Evolutionary conservation across 495 filamentous ascomycete genomes (phyloP), one percentile per base, ranked within the genome.

Genomic region (Amniculicola lignicola): DNA sequence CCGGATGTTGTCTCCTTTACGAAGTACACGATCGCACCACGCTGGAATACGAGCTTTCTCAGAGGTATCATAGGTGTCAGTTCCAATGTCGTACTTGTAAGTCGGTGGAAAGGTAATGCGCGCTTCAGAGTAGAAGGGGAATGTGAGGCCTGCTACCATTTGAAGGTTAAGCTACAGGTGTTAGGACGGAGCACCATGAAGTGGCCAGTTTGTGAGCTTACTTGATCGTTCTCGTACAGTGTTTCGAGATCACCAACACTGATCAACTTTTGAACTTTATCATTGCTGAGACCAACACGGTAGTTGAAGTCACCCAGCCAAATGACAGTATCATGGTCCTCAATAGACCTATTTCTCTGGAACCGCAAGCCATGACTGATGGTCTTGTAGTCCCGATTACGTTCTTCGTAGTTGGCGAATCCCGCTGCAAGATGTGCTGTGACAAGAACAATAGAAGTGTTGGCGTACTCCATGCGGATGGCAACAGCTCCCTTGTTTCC

Each of bases 251-350:
- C 84, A 12, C 77, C 74, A 36, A 79, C 75, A 42, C 80, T 75
- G 40, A 95, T 79, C 21, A 94, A 75, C 46, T 84, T 81, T 57
- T 86, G 84, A 18, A 90, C 89, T 56, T 76, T 84, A 35, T 95
- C 90, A 60, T 90, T 82, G 18, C 77, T 79, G 48, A 96, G 75
- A 2, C 90, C 94, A 62, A 99, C 95, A 23, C 93, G 84, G 72
- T 99, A 99, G 64, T 99, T 99, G 74, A 99, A 99, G 70, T 99
- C 93, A 6, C 93, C 93, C 38, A 96, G 77, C 94, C 94, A 99
- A 54, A 99, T 87, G n/a, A 97, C 83, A 21, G 82, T 84, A 67
- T 96, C 88, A 66, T 99, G 93, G 67, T 95, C 85, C 52, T 92
- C 86, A 55, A 99, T 96, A 21, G 82, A 78, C 50, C 90, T 77